Conservation (phyloP, 2,329 filamentous ascomycete species). For the Phialophora verrucosa region DNA sequence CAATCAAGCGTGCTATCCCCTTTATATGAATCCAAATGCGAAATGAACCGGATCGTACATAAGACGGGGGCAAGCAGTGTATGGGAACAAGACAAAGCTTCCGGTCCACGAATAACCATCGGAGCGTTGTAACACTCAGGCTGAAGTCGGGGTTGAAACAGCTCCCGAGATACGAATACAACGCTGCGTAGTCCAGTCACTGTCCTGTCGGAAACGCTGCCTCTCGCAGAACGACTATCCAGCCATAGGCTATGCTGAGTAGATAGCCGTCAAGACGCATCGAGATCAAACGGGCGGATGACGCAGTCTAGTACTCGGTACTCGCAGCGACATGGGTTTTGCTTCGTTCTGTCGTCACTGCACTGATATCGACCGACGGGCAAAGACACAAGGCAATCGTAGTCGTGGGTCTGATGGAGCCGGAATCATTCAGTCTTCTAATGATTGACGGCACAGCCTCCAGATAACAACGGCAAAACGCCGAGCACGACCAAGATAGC, state of each 20-base stretch:
- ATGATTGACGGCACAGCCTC: not conserved
- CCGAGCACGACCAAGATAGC: not conserved
- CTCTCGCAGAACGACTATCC: not conserved
- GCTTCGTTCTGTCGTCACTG: not conserved
- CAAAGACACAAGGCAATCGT: not conserved
- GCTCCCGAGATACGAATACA: not conserved
- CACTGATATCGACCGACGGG: not conserved
- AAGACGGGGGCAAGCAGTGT: not conserved
- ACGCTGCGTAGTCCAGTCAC: not conserved
- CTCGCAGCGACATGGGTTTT: not conserved
- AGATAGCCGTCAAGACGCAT: not conserved
- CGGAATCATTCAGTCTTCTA: not conserved
- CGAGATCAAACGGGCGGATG: not conserved
- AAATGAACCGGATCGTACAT: not conserved
- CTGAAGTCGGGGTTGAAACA: not conserved
- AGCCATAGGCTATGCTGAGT: not conserved
- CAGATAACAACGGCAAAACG: constrained; percentile 6
- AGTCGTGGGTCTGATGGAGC: not conserved
- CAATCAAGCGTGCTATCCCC: not conserved
- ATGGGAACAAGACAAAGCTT: too few species aligned
- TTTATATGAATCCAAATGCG: too few species aligned
- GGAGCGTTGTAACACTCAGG: not conserved
- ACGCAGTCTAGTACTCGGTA: not conserved
- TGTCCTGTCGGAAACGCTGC: too few species aligned
- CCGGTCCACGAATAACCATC: not conserved